Percentiles rank a stretch among this genome's conserved stretches.
Evolutionary conservation across 352 stramenopile genomes (phyloP).

Genomic region (Elongisporangium undulatum): DNA sequence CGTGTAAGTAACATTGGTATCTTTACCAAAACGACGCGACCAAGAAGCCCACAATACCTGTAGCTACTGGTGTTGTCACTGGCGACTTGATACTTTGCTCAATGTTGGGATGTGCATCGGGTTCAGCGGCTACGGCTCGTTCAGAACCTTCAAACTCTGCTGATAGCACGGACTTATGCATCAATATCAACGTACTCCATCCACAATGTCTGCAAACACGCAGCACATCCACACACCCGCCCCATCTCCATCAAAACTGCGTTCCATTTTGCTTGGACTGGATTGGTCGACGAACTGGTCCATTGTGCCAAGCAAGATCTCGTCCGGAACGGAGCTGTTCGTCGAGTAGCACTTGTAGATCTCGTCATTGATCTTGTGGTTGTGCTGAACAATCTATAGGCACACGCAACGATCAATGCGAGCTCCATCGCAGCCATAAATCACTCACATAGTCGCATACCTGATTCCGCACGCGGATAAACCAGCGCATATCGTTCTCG

Average conservation of each 20-base stretch:
- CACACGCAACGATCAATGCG: background rate
- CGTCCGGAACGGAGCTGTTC: slow-evolving; percentile 75
- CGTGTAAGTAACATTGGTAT: background rate
- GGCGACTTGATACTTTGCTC: slow-evolving; percentile 3
- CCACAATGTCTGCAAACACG: background rate
- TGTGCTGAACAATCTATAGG: slow-evolving; percentile 62
- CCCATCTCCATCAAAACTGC: slow-evolving; percentile 23
- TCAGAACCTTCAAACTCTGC: slow-evolving; percentile 14
- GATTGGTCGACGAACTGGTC: slow-evolving; percentile 5
- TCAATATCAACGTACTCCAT: background rate
- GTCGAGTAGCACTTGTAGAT: slow-evolving; percentile 79
- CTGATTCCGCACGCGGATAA: slow-evolving; percentile 76
- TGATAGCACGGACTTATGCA: background rate
- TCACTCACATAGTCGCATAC: slow-evolving; percentile 7
- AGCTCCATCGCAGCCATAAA: background rate
- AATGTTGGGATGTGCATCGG: slow-evolving; percentile 5
- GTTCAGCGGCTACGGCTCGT: slow-evolving; percentile 2
- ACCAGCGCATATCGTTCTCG: slow-evolving; percentile 45
- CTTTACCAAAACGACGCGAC: background rate
- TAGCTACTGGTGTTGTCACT: background rate
- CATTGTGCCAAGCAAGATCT: slow-evolving; percentile 43
- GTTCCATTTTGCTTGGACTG: slow-evolving; percentile 7
- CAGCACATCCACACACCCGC: slow-evolving; percentile 8
- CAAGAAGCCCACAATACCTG: background rate
- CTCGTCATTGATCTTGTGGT: slow-evolving; percentile 72